Evolutionary conservation across 768 basidiomycete genomes (phyloP).

Genomic region (Leccinum pellstonianum): DNA sequence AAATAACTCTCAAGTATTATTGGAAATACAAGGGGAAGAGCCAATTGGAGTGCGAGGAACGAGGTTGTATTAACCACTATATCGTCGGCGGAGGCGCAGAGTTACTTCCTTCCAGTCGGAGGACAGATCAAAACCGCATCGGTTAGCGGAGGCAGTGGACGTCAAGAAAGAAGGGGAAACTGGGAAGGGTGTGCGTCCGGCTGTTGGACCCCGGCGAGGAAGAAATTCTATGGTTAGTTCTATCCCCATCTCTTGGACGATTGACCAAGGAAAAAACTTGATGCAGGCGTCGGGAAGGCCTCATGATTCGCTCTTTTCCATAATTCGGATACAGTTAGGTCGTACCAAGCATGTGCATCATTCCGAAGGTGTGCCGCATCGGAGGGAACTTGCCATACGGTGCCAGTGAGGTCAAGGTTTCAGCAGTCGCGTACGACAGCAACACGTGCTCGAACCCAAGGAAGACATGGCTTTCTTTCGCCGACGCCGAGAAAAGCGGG

Average conservation of each 20-base stretch:
- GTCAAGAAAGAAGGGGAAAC: neutral
- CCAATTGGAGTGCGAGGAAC: neutral
- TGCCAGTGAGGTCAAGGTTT: neutral
- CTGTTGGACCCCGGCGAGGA: neutral
- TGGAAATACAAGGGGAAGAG: neutral
- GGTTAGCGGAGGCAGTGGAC: neutral
- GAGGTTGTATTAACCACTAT: too few species aligned
- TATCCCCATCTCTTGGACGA: neutral
- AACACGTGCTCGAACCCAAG: neutral
- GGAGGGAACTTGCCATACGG: neutral
- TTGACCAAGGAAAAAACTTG: neutral
- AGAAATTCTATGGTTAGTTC: neutral
- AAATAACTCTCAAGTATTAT: neutral
- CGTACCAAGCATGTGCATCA: neutral
- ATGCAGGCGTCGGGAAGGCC: neutral
- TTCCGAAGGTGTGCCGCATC: slow-evolving; percentile 1
- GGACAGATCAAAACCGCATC: neutral
- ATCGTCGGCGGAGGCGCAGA: neutral
- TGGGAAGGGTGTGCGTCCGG: neutral
- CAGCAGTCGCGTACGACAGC: neutral
- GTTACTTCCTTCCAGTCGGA: neutral
- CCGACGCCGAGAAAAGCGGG: neutral
- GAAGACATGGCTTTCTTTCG: slow-evolving; percentile 6
- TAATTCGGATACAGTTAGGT: neutral
- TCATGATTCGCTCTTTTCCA: neutral